These are phyloP conservation scores for Nyctanthes arbortristis DNA, from an alignment of 257 asterid genomes.

Conservation along the genomic window DNA sequence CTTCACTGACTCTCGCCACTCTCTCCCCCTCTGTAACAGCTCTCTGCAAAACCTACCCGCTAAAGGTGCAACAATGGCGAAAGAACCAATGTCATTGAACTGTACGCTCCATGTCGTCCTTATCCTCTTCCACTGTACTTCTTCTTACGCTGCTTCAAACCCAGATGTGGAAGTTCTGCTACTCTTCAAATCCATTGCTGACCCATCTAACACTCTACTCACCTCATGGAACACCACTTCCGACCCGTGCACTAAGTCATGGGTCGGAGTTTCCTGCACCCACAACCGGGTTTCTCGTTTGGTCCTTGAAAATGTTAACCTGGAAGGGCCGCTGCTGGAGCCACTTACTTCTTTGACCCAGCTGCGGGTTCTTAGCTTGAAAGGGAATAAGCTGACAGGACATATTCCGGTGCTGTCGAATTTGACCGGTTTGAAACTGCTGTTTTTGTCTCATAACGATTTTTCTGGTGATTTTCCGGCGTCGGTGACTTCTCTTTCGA, in stretches of 20 bases:
- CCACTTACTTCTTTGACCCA: conserved; percentile 45
- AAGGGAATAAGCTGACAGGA: conserved; percentile 60
- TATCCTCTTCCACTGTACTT: conserved; percentile 19
- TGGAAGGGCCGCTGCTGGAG: conserved; percentile 15
- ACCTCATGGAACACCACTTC: conserved; percentile 56
- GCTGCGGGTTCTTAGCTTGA: conserved; percentile 74
- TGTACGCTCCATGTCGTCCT: conserved; percentile 5
- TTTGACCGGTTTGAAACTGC: conserved; percentile 52
- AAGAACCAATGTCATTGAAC: conserved; percentile 9
- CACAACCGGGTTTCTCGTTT: conserved; percentile 64
- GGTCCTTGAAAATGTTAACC: conserved; percentile 58
- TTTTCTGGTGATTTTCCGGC: conserved; percentile 66
- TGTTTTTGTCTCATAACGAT: conserved; percentile 60
- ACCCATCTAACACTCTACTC: conserved; percentile 45
- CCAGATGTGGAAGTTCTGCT: conserved; percentile 62
- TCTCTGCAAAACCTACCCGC: background rate
- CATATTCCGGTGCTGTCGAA: conserved; percentile 65
- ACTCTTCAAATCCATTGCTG: conserved; percentile 60
- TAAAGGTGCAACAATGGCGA: conserved; percentile 26
- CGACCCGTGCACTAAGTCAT: conserved; percentile 55
- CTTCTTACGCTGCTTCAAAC: conserved; percentile 44
- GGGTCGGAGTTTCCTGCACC: conserved; percentile 73
- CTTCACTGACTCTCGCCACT: conserved; percentile 9
- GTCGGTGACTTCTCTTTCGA: conserved; percentile 41
- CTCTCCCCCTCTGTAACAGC: conserved; percentile 8